These are phyloP conservation scores for Perkinsus olseni DNA, from an alignment of 169 alveolate genomes.

Conservation along the genomic window DNA sequence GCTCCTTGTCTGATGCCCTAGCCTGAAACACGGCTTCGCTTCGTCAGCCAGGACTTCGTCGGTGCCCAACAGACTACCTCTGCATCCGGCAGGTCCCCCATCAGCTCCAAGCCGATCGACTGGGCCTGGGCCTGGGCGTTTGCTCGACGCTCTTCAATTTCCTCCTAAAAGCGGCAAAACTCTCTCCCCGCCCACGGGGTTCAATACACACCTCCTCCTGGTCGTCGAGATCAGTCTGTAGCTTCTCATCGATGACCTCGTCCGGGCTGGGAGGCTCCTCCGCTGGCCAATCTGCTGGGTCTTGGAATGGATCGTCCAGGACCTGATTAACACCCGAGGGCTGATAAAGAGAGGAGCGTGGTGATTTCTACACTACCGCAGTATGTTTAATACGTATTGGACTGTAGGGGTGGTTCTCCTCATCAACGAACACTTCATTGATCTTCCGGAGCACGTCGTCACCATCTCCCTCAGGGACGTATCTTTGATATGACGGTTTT, in stretches of 20 bases:
- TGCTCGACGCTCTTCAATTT: slow-evolving; percentile 49
- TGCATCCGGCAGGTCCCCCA: slow-evolving; percentile 97
- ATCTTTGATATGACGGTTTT: not conserved
- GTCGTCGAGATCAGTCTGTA: slow-evolving; percentile 9
- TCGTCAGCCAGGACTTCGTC: not conserved
- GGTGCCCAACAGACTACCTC: slow-evolving; percentile 48
- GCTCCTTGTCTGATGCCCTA: slow-evolving; percentile 95
- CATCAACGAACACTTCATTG: slow-evolving; percentile 64
- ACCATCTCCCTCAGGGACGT: not conserved
- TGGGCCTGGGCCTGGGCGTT: slow-evolving; percentile 81
- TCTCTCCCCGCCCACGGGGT: not conserved
- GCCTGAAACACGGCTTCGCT: not conserved
- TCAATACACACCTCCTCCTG: slow-evolving; percentile 30
- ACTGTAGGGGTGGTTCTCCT: slow-evolving; percentile 60
- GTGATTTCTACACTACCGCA: slow-evolving; percentile 23
- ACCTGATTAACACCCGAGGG: not conserved
- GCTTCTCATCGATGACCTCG: slow-evolving; percentile 27
- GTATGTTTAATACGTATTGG: slow-evolving; percentile 78
- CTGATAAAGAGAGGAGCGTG: not conserved
- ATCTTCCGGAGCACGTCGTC: slow-evolving; percentile 56
- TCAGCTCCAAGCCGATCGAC: slow-evolving; percentile 88
- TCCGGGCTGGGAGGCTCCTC: slow-evolving; percentile 14
- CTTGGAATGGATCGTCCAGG: slow-evolving; percentile 84
- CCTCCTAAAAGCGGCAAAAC: slow-evolving; percentile 3
- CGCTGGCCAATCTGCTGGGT: slow-evolving; percentile 35